Evolutionary conservation across 2,329 filamentous ascomycete species (phyloP).

Genomic region (Zymoseptoria pseudotritici): DNA sequence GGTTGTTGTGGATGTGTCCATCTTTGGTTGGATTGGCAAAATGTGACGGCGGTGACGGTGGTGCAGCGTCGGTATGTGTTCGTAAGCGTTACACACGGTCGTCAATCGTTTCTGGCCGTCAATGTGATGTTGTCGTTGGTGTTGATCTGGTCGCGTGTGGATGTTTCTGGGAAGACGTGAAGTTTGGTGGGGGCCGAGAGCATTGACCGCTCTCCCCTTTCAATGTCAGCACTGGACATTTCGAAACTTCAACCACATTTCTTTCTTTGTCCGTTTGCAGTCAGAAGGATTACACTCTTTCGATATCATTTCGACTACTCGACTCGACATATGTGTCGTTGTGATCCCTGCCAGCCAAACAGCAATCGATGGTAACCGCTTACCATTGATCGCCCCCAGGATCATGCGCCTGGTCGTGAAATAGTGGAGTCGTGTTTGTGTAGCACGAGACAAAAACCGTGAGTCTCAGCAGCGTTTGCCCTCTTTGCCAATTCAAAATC

Average conservation of each 20-base stretch:
- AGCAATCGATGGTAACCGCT: background rate
- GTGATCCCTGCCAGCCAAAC: background rate
- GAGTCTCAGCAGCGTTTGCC: background rate
- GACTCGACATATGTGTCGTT: too few species aligned
- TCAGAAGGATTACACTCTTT: too few species aligned
- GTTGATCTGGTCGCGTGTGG: background rate
- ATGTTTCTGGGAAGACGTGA: background rate
- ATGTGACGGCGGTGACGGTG: background rate
- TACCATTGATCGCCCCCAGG: background rate
- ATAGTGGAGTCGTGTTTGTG: background rate
- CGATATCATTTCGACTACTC: too few species aligned
- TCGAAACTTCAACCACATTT: background rate
- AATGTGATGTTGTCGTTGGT: background rate
- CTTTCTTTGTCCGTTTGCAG: background rate
- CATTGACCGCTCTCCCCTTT: background rate
- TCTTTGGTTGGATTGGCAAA: too few species aligned
- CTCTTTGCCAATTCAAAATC: background rate
- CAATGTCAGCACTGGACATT: background rate
- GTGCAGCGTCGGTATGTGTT: background rate
- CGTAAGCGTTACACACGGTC: background rate
- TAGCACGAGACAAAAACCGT: background rate
- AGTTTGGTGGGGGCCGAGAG: background rate
- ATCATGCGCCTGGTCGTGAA: background rate
- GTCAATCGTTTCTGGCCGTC: background rate
- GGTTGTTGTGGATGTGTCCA: slow-evolving; percentile 25